These are phyloP conservation scores for Pochonia chlamydosporia DNA, from an alignment of 2,329 filamentous ascomycete species.

Conservation along the genomic window DNA sequence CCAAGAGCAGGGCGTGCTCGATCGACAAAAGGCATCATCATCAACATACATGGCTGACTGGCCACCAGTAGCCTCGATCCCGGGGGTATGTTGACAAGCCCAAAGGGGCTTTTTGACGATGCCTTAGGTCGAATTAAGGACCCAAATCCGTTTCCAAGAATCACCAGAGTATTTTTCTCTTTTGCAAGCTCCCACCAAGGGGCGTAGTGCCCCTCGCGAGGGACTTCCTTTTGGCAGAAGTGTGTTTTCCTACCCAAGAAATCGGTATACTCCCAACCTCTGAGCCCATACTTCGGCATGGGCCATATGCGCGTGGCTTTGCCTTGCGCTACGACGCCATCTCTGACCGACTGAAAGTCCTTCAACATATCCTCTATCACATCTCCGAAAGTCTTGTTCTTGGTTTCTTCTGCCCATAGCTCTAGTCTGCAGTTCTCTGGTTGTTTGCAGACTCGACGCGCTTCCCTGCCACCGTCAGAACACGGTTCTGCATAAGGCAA, in stretches of 20 bases:
- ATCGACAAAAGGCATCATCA: not conserved
- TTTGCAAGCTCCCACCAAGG: not conserved
- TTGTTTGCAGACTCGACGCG: not conserved
- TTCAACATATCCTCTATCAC: not conserved
- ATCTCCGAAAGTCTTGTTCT: not conserved
- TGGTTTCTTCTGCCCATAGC: not conserved
- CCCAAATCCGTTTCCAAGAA: not conserved
- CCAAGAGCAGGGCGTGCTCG: too few species aligned
- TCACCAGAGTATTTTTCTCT: not conserved
- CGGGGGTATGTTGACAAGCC: not conserved
- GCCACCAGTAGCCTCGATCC: not conserved
- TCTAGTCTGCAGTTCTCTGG: not conserved
- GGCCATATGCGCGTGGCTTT: not conserved
- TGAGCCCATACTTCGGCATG: not conserved
- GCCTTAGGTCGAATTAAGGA: not conserved
- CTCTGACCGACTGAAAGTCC: not conserved
- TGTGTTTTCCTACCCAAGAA: not conserved
- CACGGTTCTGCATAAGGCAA: not conserved
- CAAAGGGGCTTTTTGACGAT: not conserved
- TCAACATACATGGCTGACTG: not conserved
- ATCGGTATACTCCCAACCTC: not conserved
- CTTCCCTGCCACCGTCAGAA: not conserved
- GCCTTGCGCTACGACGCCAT: not conserved
- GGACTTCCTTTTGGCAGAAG: not conserved
- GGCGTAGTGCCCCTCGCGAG: not conserved